Base-by-base conservation (phyloP, 345 rosid species). In the Sonneratia alba region DNA sequence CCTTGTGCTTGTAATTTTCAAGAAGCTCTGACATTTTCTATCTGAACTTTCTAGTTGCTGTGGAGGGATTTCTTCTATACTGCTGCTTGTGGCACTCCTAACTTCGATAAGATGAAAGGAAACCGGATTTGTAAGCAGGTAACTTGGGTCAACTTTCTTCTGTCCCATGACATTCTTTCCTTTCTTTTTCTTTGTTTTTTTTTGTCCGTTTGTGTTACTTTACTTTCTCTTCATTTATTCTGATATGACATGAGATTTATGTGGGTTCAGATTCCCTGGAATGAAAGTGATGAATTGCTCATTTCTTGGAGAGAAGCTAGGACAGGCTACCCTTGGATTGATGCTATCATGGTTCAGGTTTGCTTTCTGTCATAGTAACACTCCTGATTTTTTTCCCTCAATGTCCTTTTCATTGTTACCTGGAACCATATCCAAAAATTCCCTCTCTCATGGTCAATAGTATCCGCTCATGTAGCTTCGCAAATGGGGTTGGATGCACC, bases 401-500 rank as follows among this genome's bases (percentile, higher is more conserved):
- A 24, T 10, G 22, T 61, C 24, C 2, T 22, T 61, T 22, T 61
- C 36, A 4, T 7, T 27, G 14, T 61, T 61, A 61, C 36, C 38
- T 32, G 66, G 6, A 10, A 32, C 38, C 12, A 57, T 62, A 27
- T 62, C 7, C 66, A 62, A 62, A 62, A 34, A 7, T 24, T 10
- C 63, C 65, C 22, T 32, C 12, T 62, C 66, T 27, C 19, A 14
- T 32, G 7, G 36, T 1, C 15, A 21, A 62, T 70, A 34, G 34
- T 14, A 14, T 69, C 43, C 70, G 57, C 42, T 75, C 37, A 63
- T 85, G 81, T 76, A 91, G 98, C 97, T 94, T 66, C 83, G 45
- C 76, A 78, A 90, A 81, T 94, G 98, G 98, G 98, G 98, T 74
- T 94, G 98, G 97, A 89, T 94, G 87, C 98, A 94, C 82, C 98